These are phyloP conservation scores for Aegilops sharonensis DNA, from an alignment of 176 grass and related monocot species.

Conservation along the genomic window DNA sequence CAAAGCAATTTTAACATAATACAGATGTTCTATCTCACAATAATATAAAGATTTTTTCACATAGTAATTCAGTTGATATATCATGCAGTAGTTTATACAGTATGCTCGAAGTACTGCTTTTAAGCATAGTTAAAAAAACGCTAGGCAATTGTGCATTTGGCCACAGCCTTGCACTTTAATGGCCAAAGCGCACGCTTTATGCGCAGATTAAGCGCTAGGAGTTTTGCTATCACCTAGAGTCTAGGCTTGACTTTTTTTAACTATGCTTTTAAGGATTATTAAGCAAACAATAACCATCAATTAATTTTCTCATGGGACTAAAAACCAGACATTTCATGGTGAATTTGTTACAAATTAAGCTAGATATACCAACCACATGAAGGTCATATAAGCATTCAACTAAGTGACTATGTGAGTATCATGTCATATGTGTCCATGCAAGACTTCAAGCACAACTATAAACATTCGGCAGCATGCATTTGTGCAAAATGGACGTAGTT, in stretches of 20 bases:
- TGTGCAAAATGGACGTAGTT: background rate
- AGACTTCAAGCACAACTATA: background rate
- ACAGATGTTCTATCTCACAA: constrained; percentile 12
- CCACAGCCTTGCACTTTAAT: no score
- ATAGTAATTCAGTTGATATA: background rate
- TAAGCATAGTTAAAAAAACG: background rate
- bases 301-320: background rate
- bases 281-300: background rate
- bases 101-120: background rate
- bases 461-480: background rate
- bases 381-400: background rate
- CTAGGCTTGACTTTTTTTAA: no score
- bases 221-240: no score
- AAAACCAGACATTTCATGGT: background rate
- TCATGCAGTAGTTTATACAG: background rate
- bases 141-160: no score
- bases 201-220: no score
- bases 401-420: background rate
- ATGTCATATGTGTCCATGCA: background rate
- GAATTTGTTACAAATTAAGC: background rate
- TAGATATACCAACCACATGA: background rate
- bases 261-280: background rate
- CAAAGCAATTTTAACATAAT: background rate
- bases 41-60: background rate
- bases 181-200: no score